Evolutionary conservation across 139 green algal species (phyloP).

Genomic region (Chlamydomonas sp.): DNA sequence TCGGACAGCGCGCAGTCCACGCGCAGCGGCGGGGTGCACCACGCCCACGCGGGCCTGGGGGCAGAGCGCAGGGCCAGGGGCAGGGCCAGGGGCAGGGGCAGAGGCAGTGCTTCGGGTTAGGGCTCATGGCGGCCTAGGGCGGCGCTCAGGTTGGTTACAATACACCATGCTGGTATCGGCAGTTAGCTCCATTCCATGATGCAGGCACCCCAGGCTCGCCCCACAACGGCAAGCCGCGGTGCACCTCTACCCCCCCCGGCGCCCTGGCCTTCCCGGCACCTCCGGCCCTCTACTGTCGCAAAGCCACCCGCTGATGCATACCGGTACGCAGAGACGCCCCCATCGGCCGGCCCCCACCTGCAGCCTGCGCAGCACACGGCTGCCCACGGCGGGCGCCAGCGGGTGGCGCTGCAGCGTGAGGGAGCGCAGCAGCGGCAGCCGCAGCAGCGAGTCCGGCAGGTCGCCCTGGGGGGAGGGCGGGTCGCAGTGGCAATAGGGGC

Average conservation of each 20-base stretch:
- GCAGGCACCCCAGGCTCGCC: too few species aligned
- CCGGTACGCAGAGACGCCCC: background rate
- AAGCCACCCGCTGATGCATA: background rate
- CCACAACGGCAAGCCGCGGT: too few species aligned
- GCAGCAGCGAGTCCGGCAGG: conserved; percentile 8
- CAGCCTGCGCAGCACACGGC: background rate
- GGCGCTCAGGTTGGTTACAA: too few species aligned
- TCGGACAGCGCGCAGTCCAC: background rate
- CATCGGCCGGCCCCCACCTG: background rate
- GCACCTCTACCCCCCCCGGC: too few species aligned
- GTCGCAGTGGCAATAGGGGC: background rate
- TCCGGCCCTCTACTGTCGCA: background rate
- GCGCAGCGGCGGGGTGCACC: background rate
- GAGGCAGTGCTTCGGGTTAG: background rate
- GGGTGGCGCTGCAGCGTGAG: conserved; percentile 17
- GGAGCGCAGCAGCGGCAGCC: background rate
- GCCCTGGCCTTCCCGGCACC: background rate
- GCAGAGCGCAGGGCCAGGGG: background rate
- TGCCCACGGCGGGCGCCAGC: background rate
- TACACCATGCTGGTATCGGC: too few species aligned
- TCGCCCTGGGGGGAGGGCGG: background rate
- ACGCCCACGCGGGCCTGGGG: conserved; percentile 8
- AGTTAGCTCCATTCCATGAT: too few species aligned
- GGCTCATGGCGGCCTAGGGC: background rate
- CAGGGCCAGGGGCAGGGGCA: background rate